phyloP scores from a whole-genome alignment of 495 filamentous ascomycete genomes.

The Polyplosphaeria fusca region DNA sequence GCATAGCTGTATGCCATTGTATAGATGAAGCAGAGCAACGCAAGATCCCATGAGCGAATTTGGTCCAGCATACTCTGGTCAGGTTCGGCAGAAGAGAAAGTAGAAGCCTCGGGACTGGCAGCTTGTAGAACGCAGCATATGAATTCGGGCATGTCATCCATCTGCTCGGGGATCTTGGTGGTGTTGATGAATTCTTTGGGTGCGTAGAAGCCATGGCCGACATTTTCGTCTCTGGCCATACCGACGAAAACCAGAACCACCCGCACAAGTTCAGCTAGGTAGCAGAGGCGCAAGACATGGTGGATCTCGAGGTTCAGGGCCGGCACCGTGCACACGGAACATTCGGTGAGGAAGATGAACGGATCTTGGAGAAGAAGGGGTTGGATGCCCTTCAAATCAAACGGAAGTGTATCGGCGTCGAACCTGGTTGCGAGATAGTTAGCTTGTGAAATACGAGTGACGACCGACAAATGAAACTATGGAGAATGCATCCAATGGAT shows the following conservation, averaged over 20 bases:
- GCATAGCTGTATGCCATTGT: conserved; percentile 72
- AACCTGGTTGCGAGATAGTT: no score
- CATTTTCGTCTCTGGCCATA: not conserved
- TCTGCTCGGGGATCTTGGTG: conserved; percentile 11
- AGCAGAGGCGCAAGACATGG: conserved; percentile 84
- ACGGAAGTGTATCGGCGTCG: conserved; percentile 38
- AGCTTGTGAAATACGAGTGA: no score
- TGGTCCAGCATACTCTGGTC: not conserved
- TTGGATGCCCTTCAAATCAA: conserved; percentile 51
- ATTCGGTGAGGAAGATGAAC: conserved; percentile 83
- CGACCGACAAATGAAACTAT: no score
- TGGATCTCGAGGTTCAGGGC: conserved; percentile 71
- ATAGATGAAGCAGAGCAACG: conserved; percentile 46
- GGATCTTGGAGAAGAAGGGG: conserved; percentile 74
- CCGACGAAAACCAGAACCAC: conserved; percentile 51
- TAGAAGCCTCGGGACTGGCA: conserved; percentile 4
- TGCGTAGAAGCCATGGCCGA: not conserved
- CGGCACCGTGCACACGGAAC: conserved; percentile 65
- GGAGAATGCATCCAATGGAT: no score
- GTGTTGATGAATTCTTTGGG: not conserved
- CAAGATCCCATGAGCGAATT: not conserved
- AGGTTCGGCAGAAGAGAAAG: not conserved
- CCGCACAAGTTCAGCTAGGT: conserved; percentile 86
- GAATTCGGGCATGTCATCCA: conserved; percentile 15
- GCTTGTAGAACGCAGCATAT: conserved; percentile 16